These are phyloP conservation scores for Colletotrichum graminicola DNA, from an alignment of 2,329 filamentous ascomycete species.

Conservation along the genomic window DNA sequence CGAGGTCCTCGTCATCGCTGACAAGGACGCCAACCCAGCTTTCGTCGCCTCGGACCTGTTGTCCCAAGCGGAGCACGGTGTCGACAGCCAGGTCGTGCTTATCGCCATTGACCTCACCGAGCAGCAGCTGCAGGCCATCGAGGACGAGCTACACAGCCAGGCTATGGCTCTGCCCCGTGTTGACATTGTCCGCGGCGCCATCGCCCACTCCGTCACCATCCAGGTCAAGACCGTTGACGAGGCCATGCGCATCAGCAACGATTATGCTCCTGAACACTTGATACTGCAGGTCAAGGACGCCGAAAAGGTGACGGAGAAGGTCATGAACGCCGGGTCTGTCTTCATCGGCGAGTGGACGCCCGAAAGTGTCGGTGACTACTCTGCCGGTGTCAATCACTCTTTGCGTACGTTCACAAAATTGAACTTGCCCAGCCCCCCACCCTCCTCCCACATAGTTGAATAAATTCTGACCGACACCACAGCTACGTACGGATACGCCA, in stretches of 20 bases:
- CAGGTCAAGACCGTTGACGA: slow-evolving; percentile 77
- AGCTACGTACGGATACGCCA: slow-evolving; percentile 98
- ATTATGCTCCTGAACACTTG: slow-evolving; percentile 95
- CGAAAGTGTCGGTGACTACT: slow-evolving; percentile 98
- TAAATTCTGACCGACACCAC: slow-evolving; percentile 29
- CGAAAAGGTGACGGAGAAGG: slow-evolving; percentile 78
- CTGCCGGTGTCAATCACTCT: slow-evolving; percentile 96
- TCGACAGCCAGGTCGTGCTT: slow-evolving; percentile 94
- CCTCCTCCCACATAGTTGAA: not conserved
- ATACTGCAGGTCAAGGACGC: slow-evolving; percentile 90
- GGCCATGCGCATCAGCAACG: slow-evolving; percentile 87
- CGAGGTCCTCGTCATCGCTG: slow-evolving; percentile 95
- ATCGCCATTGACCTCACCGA: slow-evolving; percentile 86
- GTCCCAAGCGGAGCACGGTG: slow-evolving; percentile 95
- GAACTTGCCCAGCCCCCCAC: not conserved
- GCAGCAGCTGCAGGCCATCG: slow-evolving; percentile 81
- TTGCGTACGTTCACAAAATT: slow-evolving; percentile 78
- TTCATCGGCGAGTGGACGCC: slow-evolving; percentile 98
- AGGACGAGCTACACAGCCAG: slow-evolving; percentile 90
- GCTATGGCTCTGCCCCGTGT: slow-evolving; percentile 89
- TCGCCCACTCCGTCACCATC: slow-evolving; percentile 92
- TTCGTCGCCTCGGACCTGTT: slow-evolving; percentile 96
- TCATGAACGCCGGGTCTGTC: slow-evolving; percentile 94
- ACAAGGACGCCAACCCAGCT: slow-evolving; percentile 87
- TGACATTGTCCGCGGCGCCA: slow-evolving; percentile 91